These are phyloP conservation scores for Wickerhamomyces sp. DNA, from an alignment of 1,139 yeast species.

Conservation along the genomic window DNA sequence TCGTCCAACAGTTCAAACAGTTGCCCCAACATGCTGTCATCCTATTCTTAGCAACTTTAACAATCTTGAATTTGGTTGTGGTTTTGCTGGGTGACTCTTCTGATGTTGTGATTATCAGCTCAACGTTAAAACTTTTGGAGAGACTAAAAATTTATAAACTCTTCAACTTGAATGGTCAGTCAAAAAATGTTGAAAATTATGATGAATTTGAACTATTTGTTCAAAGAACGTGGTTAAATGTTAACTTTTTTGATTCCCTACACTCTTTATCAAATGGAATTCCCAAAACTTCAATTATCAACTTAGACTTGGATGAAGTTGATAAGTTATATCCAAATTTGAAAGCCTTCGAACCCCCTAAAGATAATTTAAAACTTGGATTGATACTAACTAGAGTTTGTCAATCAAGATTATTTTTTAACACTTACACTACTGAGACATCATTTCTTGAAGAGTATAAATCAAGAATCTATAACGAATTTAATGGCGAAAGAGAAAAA, in stretches of 20 bases:
- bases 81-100: constrained; percentile 30
- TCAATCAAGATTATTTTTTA: background rate
- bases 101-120: constrained; percentile 16
- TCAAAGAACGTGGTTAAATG: constrained; percentile 46
- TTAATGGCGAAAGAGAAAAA: constrained; percentile 1
- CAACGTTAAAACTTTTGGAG: constrained; percentile 49
- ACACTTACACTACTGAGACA: background rate
- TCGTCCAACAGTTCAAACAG: constrained; percentile 7
- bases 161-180: constrained; percentile 24
- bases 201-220: constrained; percentile 40
- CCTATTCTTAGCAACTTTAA: constrained; percentile 43
- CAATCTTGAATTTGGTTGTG: constrained; percentile 51
- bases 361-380: constrained; percentile 23
- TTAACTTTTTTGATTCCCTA: constrained; percentile 50
- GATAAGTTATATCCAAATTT: constrained; percentile 22
- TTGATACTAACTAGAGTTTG: constrained; percentile 15
- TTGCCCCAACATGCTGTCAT: constrained; percentile 32
- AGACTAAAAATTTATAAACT: constrained; percentile 49
- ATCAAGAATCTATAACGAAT: background rate
- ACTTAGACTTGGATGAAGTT: constrained; percentile 15
- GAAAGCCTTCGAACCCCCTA: constrained; percentile 17
- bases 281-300: constrained; percentile 36
- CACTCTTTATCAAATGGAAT: constrained; percentile 56
- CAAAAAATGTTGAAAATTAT: constrained; percentile 19
- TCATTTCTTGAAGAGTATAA: background rate